Evolutionary conservation across 768 basidiomycete species (phyloP).

Genomic region (Collybia sp.): DNA sequence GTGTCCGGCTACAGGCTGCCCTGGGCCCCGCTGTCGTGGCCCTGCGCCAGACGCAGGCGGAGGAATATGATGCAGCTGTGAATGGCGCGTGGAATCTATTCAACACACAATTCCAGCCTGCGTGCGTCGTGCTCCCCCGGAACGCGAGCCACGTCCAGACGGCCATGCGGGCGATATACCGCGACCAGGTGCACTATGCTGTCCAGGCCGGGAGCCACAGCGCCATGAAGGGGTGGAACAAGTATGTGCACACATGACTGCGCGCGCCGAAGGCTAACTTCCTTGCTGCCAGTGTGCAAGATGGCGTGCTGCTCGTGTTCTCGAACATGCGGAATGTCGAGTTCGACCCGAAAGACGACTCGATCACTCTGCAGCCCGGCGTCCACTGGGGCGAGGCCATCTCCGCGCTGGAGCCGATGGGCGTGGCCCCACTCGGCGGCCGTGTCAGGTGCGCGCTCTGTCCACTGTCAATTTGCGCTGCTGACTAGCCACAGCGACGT

Average conservation of each 20-base stretch:
- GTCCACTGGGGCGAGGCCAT: conserved; percentile 36
- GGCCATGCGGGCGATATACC: conserved; percentile 29
- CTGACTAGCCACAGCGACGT: conserved; percentile 22
- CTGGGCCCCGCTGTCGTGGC: conserved; percentile 47
- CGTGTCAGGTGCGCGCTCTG: conserved; percentile 21
- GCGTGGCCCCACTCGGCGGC: conserved; percentile 40
- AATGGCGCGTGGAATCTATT: conserved; percentile 28
- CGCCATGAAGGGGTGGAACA: too few species aligned
- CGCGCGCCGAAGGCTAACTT: too few species aligned
- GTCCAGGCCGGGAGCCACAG: too few species aligned
- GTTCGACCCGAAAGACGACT: too few species aligned
- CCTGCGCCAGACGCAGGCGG: too few species aligned
- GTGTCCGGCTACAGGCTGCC: conserved; percentile 51
- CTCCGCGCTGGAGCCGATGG: conserved; percentile 24
- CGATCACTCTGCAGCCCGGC: too few species aligned
- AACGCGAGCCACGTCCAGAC: conserved; percentile 29
- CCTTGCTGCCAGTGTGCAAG: too few species aligned
- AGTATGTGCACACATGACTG: too few species aligned
- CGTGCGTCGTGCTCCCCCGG: conserved; percentile 32
- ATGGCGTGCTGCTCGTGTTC: too few species aligned
- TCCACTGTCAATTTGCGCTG: background rate
- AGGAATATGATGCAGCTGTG: too few species aligned
- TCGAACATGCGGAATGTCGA: too few species aligned
- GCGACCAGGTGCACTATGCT: conserved; percentile 27
- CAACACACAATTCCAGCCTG: conserved; percentile 25